Evolutionary conservation across 352 stramenopile genomes (phyloP).

Genomic region (Pythium graminicola): DNA sequence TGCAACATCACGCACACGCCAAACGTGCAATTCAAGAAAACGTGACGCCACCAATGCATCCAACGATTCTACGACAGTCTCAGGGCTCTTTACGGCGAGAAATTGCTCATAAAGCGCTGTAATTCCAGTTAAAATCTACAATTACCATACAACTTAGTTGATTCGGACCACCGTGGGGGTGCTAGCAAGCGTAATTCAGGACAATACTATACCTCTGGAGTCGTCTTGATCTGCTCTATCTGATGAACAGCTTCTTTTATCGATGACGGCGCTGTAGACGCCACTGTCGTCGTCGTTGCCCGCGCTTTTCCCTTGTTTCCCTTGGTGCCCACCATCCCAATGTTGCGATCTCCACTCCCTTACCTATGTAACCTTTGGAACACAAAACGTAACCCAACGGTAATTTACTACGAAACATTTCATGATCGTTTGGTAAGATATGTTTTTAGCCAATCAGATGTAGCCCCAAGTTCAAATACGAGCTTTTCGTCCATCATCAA

Average conservation of each 20-base stretch:
- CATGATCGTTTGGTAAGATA: background rate
- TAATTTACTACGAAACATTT: slow-evolving; percentile 1
- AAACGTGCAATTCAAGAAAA: slow-evolving; percentile 1
- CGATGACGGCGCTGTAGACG: background rate
- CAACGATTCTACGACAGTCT: slow-evolving; percentile 48
- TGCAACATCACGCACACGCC: slow-evolving; percentile 2
- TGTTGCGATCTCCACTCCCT: background rate
- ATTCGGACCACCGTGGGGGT: too few relatives aligned
- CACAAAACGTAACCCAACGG: slow-evolving; percentile 1
- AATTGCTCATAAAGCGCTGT: slow-evolving; percentile 32
- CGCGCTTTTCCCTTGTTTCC: slow-evolving; percentile 1
- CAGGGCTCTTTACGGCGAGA: slow-evolving; percentile 36
- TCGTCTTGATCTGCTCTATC: slow-evolving; percentile 7
- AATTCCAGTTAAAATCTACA: slow-evolving; percentile 18
- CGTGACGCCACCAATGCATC: slow-evolving; percentile 10
- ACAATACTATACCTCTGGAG: slow-evolving; percentile 5
- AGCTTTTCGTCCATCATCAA: too few relatives aligned
- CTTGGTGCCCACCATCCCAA: background rate
- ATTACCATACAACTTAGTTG: background rate
- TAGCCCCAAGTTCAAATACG: background rate
- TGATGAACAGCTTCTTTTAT: slow-evolving; percentile 4
- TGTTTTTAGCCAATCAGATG: slow-evolving; percentile 1
- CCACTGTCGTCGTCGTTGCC: background rate
- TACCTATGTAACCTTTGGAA: background rate
- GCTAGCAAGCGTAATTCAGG: background rate